Evolutionary conservation across 2,329 filamentous ascomycete genomes (phyloP).

Genomic region (Colletotrichum caudatum): DNA sequence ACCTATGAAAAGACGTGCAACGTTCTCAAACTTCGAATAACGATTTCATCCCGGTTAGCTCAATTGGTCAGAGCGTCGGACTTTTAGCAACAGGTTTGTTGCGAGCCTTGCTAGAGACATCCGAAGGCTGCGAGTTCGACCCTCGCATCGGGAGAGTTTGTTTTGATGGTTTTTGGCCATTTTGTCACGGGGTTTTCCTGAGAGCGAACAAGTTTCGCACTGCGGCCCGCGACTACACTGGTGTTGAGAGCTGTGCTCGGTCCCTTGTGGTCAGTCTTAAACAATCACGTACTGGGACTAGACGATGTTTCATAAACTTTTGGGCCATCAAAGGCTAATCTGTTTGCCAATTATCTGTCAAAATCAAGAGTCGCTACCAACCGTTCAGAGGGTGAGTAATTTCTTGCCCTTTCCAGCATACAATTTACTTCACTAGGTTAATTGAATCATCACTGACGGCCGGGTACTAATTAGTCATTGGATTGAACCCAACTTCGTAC

Average conservation of each 20-base stretch:
- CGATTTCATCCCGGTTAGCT: not conserved
- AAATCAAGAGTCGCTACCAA: not conserved
- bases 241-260: not conserved
- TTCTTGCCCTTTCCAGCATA: not conserved
- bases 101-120: not conserved
- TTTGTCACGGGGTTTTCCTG: not conserved
- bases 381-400: not conserved
- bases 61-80: slow-evolving; percentile 14
- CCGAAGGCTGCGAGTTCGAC: slow-evolving; percentile 5
- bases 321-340: not conserved
- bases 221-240: not conserved
- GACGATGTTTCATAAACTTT: not conserved
- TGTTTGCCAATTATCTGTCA: not conserved
- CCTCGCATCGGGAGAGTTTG: not conserved
- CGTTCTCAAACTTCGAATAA: accelerated
- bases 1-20: not conserved
- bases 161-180: not conserved
- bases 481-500: not conserved
- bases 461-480: not conserved
- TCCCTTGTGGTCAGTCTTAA: not conserved
- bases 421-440: not conserved
- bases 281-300: not conserved
- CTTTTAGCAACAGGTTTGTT: not conserved
- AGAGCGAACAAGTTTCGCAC: not conserved
- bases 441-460: not conserved